Evolutionary conservation across 805 yeast genomes (phyloP), one percentile per base, ranked within the genome.

Genomic region (Kodamaea hsintzibuensis): DNA sequence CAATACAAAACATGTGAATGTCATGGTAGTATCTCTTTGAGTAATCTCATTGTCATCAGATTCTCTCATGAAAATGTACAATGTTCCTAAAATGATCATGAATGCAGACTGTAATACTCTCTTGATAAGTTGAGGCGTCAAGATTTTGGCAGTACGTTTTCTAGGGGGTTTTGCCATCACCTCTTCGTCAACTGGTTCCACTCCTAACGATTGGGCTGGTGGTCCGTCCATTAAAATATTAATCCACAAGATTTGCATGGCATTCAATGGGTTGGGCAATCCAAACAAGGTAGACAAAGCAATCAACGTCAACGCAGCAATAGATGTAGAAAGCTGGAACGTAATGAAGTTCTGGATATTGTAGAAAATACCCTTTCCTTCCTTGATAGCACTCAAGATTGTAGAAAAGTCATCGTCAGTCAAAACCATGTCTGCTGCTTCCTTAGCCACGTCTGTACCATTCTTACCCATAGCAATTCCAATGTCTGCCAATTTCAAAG

Each of bases 161-260:
- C 99, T 85, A 51, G 99, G 99, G n/a, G 98, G 98, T 67, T 88
- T 89, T 58, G 82, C 84, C 98, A 93, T 92, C 39, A 93, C 97
- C 68, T 88, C 96, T 57, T 88, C 91, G 66, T 93, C 98, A 12
- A 93, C 98, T 0, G 97, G 96, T 72, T 93, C 99, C 33, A 95
- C 98, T 55, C 99, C 99, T 44, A 93, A 77, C 0, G 96, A 89
- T 74, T 93, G 99, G 1, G 98, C 98, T 3, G 99, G 99, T 9
- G 99, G 99, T 1, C 99, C 99, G 74, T 93, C 99, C 99, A 93
- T 93, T 54, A 93, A 79, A 58, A 93, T 95, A 69, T 93, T 93
- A 68, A 93, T 93, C 98, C 98, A 93, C 63, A 93, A 77, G 62
- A 93, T 95, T 77, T 95, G 98, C 99, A 93, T 93, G 27, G 99